phyloP scores from a whole-genome alignment of 78 protist genomes.

The Dictyostelium intermedium region DNA sequence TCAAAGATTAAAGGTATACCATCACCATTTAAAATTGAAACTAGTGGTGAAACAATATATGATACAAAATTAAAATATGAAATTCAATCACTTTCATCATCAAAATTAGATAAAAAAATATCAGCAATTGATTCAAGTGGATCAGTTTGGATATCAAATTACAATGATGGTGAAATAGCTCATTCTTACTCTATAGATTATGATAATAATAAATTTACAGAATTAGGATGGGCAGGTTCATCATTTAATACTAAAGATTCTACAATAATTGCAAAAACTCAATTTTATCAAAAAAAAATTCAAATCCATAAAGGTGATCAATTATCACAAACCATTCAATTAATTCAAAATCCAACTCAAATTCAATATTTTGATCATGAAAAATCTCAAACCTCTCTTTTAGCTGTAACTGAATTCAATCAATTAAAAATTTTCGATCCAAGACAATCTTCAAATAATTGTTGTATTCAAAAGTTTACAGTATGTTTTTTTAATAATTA shows the following conservation, averaged over 20 bases:
- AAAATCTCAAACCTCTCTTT: background rate
- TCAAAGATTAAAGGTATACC: slow-evolving; percentile 74
- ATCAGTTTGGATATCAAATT: background rate
- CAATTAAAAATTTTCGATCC: slow-evolving; percentile 57
- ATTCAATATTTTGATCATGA: background rate
- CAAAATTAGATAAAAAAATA: background rate
- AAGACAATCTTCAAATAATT: background rate
- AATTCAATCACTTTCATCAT: slow-evolving; percentile 41
- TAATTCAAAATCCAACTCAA: slow-evolving; percentile 61
- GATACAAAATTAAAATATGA: slow-evolving; percentile 10
- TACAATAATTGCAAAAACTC: slow-evolving; percentile 19
- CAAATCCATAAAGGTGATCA: slow-evolving; percentile 3
- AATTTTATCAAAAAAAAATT: slow-evolving; percentile 22
- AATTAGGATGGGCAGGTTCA: slow-evolving; percentile 52
- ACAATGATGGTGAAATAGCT: background rate
- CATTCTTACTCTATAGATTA: background rate
- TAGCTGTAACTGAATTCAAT: slow-evolving; percentile 64
- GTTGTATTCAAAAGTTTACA: slow-evolving; percentile 31
- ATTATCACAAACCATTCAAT: background rate
- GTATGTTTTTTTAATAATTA: background rate
- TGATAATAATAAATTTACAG: background rate
- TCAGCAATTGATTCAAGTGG: slow-evolving; percentile 14
- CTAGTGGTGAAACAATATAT: background rate
- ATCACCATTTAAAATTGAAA: slow-evolving; percentile 35
- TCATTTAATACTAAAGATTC: slow-evolving; percentile 6